Conservation (phyloP, 352 stramenopile species). For the Phytopythium helicoides region DNA sequence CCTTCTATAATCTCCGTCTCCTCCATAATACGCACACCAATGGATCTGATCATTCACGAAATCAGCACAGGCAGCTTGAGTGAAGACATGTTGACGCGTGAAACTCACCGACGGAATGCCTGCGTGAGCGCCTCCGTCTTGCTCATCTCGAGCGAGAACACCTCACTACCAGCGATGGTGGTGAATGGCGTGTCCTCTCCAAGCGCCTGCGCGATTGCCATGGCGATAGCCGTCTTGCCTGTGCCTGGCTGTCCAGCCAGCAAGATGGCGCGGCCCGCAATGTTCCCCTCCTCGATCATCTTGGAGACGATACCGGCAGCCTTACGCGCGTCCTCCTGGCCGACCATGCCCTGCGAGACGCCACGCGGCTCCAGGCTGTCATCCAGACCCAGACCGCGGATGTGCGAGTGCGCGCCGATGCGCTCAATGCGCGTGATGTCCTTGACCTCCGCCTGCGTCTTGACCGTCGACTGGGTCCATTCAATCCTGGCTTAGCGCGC, state of each 20-base stretch:
- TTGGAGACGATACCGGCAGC: constrained; percentile 95
- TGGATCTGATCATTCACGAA: constrained; percentile 47
- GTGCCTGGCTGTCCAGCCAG: constrained; percentile 96
- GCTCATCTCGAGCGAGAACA: constrained; percentile 99
- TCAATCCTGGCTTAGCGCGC: not conserved
- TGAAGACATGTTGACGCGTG: not conserved
- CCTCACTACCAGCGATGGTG: constrained; percentile 95
- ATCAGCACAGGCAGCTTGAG: not conserved
- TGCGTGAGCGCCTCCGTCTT: constrained; percentile 99
- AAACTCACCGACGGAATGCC: constrained; percentile 86
- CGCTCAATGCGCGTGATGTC: constrained; percentile 98
- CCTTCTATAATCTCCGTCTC: constrained; percentile 99
- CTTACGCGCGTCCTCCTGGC: constrained; percentile 92
- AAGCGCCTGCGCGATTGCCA: constrained; percentile 97
- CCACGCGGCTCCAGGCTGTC: constrained; percentile 94
- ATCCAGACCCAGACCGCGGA: constrained; percentile 97
- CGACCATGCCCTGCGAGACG: constrained; percentile 96
- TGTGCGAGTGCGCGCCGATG: constrained; percentile 99
- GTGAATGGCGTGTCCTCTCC: constrained; percentile 99
- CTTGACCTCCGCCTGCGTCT: constrained; percentile 90
- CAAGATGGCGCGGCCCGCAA: constrained; percentile 95
- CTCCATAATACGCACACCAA: constrained; percentile 98
- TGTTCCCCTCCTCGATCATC: constrained; percentile 99
- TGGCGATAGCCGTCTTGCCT: constrained; percentile 98
- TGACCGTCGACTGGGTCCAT: constrained; percentile 30